Conservation (phyloP, 2,329 filamentous ascomycete genomes). For the Aspergillus thermomutatus region DNA sequence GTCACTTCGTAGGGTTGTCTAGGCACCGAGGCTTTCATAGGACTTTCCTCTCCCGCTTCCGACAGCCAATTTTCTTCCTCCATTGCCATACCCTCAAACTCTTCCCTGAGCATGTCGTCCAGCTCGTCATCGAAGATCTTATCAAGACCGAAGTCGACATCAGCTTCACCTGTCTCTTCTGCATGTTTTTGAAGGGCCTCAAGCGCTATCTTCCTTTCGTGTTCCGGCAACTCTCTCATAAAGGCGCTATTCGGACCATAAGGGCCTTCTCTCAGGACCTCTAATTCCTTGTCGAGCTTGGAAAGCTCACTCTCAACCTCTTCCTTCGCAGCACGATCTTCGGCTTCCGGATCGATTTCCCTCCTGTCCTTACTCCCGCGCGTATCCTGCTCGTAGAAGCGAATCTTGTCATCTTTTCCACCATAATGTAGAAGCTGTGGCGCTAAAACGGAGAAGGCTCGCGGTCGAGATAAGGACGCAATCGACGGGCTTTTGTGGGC, state of each 20-base stretch:
- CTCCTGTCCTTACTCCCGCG: conserved; percentile 33
- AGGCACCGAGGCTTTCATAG: conserved; percentile 11
- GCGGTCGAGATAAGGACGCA: conserved; percentile 20
- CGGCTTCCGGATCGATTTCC: conserved; percentile 38
- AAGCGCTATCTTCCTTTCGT: conserved; percentile 40
- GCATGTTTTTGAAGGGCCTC: conserved; percentile 43
- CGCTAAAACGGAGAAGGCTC: conserved; percentile 30
- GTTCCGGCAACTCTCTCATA: conserved; percentile 39
- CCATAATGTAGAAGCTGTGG: conserved; percentile 30
- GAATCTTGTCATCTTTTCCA: conserved; percentile 40
- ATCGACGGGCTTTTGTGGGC: conserved; percentile 32
- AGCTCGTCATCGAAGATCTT: conserved; percentile 41
- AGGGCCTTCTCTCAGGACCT: conserved; percentile 39
- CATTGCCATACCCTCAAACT: conserved; percentile 34
- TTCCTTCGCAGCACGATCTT: conserved; percentile 35
- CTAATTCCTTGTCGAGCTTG: conserved; percentile 39
- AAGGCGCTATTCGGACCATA: conserved; percentile 44
- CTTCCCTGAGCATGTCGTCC: conserved; percentile 38
- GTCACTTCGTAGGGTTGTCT: conserved; percentile 31
- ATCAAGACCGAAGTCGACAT: conserved; percentile 25
- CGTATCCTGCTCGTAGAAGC: conserved; percentile 43
- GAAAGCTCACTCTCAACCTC: conserved; percentile 37
- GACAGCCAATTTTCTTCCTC: conserved; percentile 38
- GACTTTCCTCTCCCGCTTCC: conserved; percentile 16
- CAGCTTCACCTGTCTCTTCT: conserved; percentile 30